Evolutionary conservation across 805 yeast species (phyloP).

Genomic region (Grigorovia yakushimaensis): DNA sequence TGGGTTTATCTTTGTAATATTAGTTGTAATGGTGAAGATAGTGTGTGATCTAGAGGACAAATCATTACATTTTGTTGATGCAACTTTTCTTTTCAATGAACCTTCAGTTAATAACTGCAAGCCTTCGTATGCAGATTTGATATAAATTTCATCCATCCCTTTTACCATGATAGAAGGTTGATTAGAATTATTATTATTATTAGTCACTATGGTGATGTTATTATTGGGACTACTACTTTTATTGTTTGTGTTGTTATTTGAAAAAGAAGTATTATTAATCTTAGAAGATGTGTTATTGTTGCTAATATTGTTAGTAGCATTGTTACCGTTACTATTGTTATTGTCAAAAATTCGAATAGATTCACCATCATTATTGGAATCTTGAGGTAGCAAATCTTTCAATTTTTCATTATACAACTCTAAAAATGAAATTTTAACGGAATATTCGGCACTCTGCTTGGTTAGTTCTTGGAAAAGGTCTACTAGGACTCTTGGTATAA

Average conservation of each 20-base stretch:
- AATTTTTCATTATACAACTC: constrained; percentile 80
- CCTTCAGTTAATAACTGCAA: constrained; percentile 46
- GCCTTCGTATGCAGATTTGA: constrained; percentile 43
- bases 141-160: constrained; percentile 47
- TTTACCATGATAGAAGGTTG: constrained; percentile 37
- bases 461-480: constrained; percentile 44
- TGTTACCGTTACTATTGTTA: constrained; percentile 6
- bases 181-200: neutral
- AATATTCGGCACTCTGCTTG: constrained; percentile 37
- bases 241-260: neutral
- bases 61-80: constrained; percentile 70
- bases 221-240: neutral
- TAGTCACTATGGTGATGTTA: neutral
- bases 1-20: constrained; percentile 40
- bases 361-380: constrained; percentile 30
- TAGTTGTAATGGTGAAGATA: constrained; percentile 59
- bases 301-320: neutral
- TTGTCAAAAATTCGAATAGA: constrained; percentile 44
- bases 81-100: constrained; percentile 55
- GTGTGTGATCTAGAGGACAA: constrained; percentile 73
- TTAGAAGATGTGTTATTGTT: neutral
- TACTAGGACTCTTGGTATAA: constrained; percentile 51
- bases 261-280: constrained; percentile 1
- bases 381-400: constrained; percentile 45
- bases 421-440: constrained; percentile 63